Evolutionary conservation across 768 basidiomycete genomes (phyloP).

Genomic region (Mycena latifolia): DNA sequence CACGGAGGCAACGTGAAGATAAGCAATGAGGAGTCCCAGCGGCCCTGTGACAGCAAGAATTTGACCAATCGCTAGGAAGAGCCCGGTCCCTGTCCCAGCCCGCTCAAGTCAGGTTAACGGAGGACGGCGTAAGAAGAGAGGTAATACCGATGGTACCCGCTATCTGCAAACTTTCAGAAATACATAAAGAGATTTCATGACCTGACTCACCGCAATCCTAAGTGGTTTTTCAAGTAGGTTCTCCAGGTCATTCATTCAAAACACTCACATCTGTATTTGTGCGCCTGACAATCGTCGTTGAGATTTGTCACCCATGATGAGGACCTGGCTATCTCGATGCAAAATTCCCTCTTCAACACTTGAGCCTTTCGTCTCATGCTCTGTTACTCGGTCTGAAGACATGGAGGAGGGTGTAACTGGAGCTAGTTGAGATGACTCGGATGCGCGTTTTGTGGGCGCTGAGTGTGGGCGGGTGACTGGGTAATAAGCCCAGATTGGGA

Average conservation of each 20-base stretch:
- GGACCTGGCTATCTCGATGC: no score
- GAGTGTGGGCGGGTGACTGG: no score
- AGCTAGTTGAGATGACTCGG: no score
- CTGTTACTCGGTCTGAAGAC: background rate
- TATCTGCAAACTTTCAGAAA: background rate
- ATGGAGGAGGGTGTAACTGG: no score
- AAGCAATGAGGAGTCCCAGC: background rate
- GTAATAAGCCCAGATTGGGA: no score
- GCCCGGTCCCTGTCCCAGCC: background rate
- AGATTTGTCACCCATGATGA: background rate
- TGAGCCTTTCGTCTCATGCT: background rate
- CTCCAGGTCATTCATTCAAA: background rate
- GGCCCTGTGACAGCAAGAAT: slow-evolving; percentile 9
- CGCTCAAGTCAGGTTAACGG: background rate
- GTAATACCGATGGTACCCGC: slow-evolving; percentile 5
- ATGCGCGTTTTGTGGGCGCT: no score
- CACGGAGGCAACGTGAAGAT: background rate
- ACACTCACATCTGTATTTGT: slow-evolving; percentile 5
- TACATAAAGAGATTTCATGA: background rate
- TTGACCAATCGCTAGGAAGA: slow-evolving; percentile 4
- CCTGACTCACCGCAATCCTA: slow-evolving; percentile 4
- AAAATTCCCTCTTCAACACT: background rate
- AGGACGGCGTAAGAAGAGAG: background rate
- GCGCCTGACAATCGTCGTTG: background rate
- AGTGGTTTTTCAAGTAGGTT: no score